phyloP scores from a whole-genome alignment of 192 early-diverging fungal species.

The Piromyces finnis region DNA sequence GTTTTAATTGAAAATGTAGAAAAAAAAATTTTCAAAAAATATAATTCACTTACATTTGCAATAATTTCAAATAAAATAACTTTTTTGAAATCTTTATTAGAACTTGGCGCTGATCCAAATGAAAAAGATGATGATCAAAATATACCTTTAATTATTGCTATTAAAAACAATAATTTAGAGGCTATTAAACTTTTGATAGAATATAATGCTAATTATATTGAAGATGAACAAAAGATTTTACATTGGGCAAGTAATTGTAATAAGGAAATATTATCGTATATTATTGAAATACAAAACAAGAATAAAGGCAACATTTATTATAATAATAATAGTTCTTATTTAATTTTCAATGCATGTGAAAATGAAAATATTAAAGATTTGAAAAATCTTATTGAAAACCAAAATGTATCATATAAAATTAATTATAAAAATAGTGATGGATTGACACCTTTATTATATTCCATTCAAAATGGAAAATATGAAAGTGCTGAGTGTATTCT shows the following conservation, averaged over 20 bases:
- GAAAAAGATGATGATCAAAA: not conserved
- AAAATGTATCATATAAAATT: not conserved
- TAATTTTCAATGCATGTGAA: not conserved
- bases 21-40: not conserved
- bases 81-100: not conserved
- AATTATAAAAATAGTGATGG: not conserved
- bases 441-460: not conserved
- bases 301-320: not conserved
- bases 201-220: not conserved
- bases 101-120: not conserved
- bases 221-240: not conserved
- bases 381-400: not conserved
- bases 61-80: not conserved
- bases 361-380: not conserved
- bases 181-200: not conserved
- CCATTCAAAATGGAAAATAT: not conserved
- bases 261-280: not conserved
- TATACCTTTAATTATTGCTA: not conserved
- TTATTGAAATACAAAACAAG: not conserved
- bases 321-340: not conserved
- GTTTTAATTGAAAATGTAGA: not conserved
- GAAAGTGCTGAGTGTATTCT: not conserved
- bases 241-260: not conserved
- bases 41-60: not conserved
- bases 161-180: not conserved